Conservation (phyloP, 805 yeast species). For the Saturnispora quitensis region DNA sequence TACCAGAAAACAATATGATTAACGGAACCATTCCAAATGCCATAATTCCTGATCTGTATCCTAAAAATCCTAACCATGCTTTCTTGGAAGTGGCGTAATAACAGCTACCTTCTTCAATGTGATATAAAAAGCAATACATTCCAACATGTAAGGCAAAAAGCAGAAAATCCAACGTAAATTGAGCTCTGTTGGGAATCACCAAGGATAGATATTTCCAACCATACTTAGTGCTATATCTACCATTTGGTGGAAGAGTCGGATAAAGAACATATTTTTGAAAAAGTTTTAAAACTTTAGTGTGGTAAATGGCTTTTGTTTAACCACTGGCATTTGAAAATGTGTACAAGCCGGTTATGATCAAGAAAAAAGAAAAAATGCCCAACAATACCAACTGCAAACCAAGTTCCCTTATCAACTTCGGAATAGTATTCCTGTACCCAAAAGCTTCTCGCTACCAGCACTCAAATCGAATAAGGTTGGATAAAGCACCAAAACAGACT, state of each 20-base stretch:
- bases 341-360: background rate
- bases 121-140: slow-evolving; percentile 5
- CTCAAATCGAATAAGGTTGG: background rate
- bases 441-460: background rate
- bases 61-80: slow-evolving; percentile 22
- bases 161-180: slow-evolving; percentile 5
- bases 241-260: background rate
- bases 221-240: background rate
- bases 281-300: too few species aligned
- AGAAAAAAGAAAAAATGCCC: background rate
- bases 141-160: slow-evolving; percentile 9
- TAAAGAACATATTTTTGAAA: too few species aligned
- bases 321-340: background rate
- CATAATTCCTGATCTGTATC: slow-evolving; percentile 31
- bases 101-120: slow-evolving; percentile 10
- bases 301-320: background rate
- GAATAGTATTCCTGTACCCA: background rate
- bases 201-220: slow-evolving; percentile 13
- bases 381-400: background rate
- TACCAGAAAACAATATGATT: slow-evolving; percentile 38
- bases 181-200: slow-evolving; percentile 9
- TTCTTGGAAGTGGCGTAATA: slow-evolving; percentile 24
- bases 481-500: background rate
- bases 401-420: background rate
- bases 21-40: slow-evolving; percentile 32